Conservation (phyloP, 768 basidiomycete species). For the Tylopilus felleus region DNA sequence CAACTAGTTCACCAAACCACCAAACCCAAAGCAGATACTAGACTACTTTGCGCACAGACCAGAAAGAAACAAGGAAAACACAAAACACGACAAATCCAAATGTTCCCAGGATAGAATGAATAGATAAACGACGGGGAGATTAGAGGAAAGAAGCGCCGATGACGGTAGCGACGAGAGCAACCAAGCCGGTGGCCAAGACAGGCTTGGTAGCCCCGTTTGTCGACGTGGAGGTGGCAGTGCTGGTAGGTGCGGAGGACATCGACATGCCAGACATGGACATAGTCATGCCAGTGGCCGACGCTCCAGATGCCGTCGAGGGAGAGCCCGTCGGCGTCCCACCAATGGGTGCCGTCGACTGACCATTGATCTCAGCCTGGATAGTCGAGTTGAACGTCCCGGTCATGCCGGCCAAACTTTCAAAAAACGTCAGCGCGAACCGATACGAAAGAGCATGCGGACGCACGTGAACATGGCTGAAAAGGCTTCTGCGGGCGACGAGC, state of each 20-base stretch:
- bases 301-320: background rate
- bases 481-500: conserved; percentile 47
- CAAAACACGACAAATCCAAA: background rate
- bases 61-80: background rate
- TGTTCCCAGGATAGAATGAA: background rate
- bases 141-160: conserved; percentile 23
- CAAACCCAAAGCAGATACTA: too few species aligned
- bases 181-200: too few species aligned
- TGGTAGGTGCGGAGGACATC: background rate
- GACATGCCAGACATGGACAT: background rate
- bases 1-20: background rate
- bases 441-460: conserved; percentile 33
- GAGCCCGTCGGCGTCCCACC: conserved; percentile 34
- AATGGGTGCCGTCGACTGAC: conserved; percentile 56
- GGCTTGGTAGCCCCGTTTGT: too few species aligned
- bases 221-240: too few species aligned
- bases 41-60: background rate
- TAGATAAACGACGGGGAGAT: background rate
- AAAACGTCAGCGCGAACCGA: background rate
- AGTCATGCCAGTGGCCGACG: background rate
- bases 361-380: conserved; percentile 56
- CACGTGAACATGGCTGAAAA: conserved; percentile 82
- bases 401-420: conserved; percentile 63
- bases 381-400: conserved; percentile 60
- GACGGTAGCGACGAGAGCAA: too few species aligned